Evolutionary conservation across 441 rosid species (phyloP), one percentile per base, ranked within the genome.

Genomic region (Heliophila coronopifolia): DNA sequence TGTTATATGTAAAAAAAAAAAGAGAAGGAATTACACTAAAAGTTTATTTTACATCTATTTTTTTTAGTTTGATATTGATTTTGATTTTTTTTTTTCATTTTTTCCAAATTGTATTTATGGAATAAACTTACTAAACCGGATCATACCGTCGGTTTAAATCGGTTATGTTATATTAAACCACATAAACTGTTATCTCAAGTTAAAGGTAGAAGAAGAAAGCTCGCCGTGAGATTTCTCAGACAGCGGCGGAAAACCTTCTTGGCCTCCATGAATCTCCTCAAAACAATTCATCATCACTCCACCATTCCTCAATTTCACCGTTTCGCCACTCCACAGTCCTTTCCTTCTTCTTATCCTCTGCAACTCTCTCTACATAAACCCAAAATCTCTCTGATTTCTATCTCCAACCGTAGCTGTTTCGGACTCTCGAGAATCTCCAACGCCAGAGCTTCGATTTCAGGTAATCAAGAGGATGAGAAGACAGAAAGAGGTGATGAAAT

Each of bases 221-320:
- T 55, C 39, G 20, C 8, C 28, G 43, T 24, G 23, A 13, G 42
- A 17, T 9, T 4, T 23, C 24, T 37, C 3, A 22, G 17, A 26
- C 16, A 5, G 22, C 26, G 24, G 11, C 9, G 4, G 4, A n/a
- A 6, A 13, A 1, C 39, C 39, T 13, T 59, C 64, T n/a, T 47
- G 57, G 31, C 11, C 48, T 66, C 68, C 51, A 73, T 72, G 80
- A 68, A 62, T 63, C 73, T 71, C 63, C 76, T 66, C 66, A 71
- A 44, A 62, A 15, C 53, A 8, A 50, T 68, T 58, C 75, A 72
- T 35, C 26, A 48, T 58, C 68, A 28, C 11, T 59, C 68, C 45
- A 32, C 54, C 12, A 9, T 53, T 36, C 47, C 61, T 42, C 74
- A 22, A 3, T 26, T 30, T 68, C 9, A 68, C 52, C 67, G 27